These are phyloP conservation scores for Colletotrichum sidae DNA, from an alignment of 2,329 filamentous ascomycete species.

Conservation along the genomic window DNA sequence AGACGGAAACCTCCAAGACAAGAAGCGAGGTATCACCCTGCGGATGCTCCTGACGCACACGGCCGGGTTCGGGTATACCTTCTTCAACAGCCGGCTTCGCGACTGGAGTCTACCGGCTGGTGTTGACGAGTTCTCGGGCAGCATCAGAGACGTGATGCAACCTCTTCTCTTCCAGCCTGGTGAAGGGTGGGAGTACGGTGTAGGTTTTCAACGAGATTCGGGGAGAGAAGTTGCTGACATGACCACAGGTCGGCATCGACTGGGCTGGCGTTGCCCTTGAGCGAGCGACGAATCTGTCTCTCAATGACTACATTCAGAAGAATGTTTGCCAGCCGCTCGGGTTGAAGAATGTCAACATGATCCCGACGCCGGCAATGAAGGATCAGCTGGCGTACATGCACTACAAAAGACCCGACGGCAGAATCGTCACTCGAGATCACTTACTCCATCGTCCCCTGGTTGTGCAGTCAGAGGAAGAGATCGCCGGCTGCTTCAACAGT, in stretches of 20 bases:
- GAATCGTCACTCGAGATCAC: constrained; percentile 59
- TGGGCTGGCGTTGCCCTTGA: constrained; percentile 65
- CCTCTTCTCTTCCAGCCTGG: constrained; percentile 74
- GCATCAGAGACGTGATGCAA: constrained; percentile 60
- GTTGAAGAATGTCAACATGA: constrained; percentile 64
- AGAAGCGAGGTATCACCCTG: constrained; percentile 63
- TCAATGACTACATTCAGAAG: constrained; percentile 62
- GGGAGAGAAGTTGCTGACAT: constrained; percentile 40
- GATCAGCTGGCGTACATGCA: constrained; percentile 68
- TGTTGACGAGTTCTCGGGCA: constrained; percentile 68
- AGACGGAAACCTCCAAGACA: constrained; percentile 53
- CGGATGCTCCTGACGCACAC: constrained; percentile 68
- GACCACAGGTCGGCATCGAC: constrained; percentile 56
- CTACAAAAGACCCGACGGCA: constrained; percentile 58
- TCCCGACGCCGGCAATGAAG: constrained; percentile 66
- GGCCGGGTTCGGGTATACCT: constrained; percentile 68
- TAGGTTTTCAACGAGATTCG: constrained; percentile 45
- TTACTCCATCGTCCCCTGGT: constrained; percentile 58
- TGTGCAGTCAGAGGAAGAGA: constrained; percentile 50
- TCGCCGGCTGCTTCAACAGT: constrained; percentile 58
- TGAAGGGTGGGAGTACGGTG: constrained; percentile 70
- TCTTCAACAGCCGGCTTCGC: constrained; percentile 62
- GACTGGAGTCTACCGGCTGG: constrained; percentile 62
- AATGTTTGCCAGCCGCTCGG: constrained; percentile 61
- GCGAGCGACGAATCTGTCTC: constrained; percentile 53